Evolutionary conservation across 441 rosid genomes (phyloP).

Genomic region (Gossypium gossypioides): DNA sequence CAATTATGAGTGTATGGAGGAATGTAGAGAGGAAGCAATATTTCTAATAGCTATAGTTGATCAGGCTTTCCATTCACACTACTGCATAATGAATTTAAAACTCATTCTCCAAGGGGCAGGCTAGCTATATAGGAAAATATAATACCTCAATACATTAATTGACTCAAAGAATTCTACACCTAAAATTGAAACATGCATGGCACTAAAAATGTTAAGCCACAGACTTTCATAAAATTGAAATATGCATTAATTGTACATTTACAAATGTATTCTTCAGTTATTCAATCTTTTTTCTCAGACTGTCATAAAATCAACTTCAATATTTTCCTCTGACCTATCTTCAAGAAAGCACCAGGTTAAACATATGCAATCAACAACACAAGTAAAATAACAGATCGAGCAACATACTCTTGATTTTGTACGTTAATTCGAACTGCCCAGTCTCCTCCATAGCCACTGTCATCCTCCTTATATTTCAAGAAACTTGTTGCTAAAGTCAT

Average conservation of each 20-base stretch:
- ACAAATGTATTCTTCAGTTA: background rate
- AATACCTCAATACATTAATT: background rate
- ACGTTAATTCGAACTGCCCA: constrained; percentile 74
- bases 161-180: background rate
- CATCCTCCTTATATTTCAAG: constrained; percentile 58
- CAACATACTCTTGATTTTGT: constrained; percentile 44
- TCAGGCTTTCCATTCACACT: background rate
- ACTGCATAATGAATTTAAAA: background rate
- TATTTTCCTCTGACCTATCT: background rate
- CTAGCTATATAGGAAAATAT: background rate
- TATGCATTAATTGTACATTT: background rate
- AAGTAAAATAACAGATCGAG: constrained; percentile 14
- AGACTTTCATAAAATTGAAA: background rate
- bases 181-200: background rate
- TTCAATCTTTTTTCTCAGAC: background rate
- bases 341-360: background rate
- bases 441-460: constrained; percentile 92
- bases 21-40: background rate
- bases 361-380: background rate
- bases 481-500: constrained; percentile 68
- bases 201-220: background rate
- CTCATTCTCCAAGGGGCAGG: background rate
- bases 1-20: background rate
- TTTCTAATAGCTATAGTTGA: background rate
- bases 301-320: background rate